Percentiles rank a stretch among this genome's conserved stretches.
Evolutionary conservation across 1,284 basidiomycete genomes (phyloP).

Genomic region (Rhodotorula sp.): DNA sequence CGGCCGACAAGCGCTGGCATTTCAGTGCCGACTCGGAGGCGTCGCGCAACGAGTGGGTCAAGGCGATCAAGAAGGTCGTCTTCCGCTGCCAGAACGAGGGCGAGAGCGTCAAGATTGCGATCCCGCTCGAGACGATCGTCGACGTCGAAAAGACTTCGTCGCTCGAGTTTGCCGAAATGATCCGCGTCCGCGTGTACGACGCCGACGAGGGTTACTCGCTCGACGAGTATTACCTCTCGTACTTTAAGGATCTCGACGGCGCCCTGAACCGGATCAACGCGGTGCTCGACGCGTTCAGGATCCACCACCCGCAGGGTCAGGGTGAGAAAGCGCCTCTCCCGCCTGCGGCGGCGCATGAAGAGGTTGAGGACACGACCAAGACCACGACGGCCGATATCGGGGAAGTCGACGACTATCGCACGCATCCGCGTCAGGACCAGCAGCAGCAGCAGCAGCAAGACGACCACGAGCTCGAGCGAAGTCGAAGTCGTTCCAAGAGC

Average conservation of each 20-base stretch:
- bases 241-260: slow-evolving; percentile 73
- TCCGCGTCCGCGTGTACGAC: slow-evolving; percentile 87
- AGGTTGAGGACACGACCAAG: slow-evolving; percentile 67
- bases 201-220: slow-evolving; percentile 69
- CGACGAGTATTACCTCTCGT: slow-evolving; percentile 91
- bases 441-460: not conserved
- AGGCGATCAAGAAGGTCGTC: slow-evolving; percentile 79
- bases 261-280: slow-evolving; percentile 76
- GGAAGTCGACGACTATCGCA: slow-evolving; percentile 26
- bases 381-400: slow-evolving; percentile 53
- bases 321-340: slow-evolving; percentile 32
- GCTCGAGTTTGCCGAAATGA: slow-evolving; percentile 82
- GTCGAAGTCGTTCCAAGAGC: not conserved
- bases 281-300: slow-evolving; percentile 58
- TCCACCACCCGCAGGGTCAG: slow-evolving; percentile 17
- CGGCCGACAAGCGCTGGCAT: slow-evolving; percentile 46
- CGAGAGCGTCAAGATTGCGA: slow-evolving; percentile 92
- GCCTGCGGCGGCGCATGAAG: slow-evolving; percentile 40
- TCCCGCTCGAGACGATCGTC: slow-evolving; percentile 83
- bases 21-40: slow-evolving; percentile 47
- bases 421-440: not conserved
- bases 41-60: slow-evolving; percentile 67
- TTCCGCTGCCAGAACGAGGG: slow-evolving; percentile 95
- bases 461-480: not conserved
- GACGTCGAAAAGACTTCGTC: slow-evolving; percentile 83